phyloP scores from a whole-genome alignment of 345 rosid genomes.

The Brassica rapa region DNA sequence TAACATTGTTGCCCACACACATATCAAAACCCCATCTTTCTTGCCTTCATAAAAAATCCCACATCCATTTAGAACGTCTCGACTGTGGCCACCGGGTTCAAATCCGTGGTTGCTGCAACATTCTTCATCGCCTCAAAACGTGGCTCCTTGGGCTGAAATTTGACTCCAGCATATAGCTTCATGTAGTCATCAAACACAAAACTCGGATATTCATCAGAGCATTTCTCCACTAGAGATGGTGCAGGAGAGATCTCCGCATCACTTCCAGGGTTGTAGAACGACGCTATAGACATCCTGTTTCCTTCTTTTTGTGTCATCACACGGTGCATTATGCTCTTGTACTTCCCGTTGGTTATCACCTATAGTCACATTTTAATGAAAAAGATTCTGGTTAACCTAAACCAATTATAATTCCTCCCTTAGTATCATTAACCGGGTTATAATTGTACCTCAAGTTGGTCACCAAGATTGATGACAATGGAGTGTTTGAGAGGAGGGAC shows the following conservation, averaged over 20 bases:
- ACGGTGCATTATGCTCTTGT: slow-evolving; percentile 82
- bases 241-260: slow-evolving; percentile 84
- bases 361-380: slow-evolving; percentile 8
- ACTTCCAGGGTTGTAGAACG: slow-evolving; percentile 87
- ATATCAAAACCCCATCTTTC: slow-evolving; percentile 11
- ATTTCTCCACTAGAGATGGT: slow-evolving; percentile 55
- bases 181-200: slow-evolving; percentile 90
- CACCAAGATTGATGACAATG: slow-evolving; percentile 91
- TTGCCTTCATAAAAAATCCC: background rate
- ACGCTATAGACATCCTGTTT: slow-evolving; percentile 83
- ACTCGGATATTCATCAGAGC: slow-evolving; percentile 55
- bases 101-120: slow-evolving; percentile 27
- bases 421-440: background rate
- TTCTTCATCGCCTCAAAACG: slow-evolving; percentile 80
- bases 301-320: slow-evolving; percentile 77
- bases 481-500: slow-evolving; percentile 84
- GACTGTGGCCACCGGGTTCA: slow-evolving; percentile 49
- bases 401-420: background rate
- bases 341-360: slow-evolving; percentile 93
- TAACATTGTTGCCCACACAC: background rate
- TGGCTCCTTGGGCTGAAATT: slow-evolving; percentile 89
- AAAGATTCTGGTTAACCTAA: slow-evolving; percentile 1
- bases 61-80: slow-evolving; percentile 32
- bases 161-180: slow-evolving; percentile 74
- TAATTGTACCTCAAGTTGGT: slow-evolving; percentile 79